phyloP scores from a whole-genome alignment of 495 filamentous ascomycete species.

The Pyronema domesticum region DNA sequence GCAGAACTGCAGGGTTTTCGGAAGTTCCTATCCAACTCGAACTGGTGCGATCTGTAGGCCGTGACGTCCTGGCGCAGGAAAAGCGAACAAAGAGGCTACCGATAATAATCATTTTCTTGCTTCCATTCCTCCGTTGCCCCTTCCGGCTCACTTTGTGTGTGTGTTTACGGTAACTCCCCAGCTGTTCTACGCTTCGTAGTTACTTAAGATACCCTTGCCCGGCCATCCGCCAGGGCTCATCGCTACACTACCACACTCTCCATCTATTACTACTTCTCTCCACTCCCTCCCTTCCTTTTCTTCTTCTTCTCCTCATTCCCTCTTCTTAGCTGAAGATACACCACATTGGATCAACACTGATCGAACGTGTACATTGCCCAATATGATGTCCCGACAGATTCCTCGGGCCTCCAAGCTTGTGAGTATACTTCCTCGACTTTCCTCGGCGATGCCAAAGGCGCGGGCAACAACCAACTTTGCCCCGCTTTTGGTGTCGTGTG shows the following conservation, averaged over 20 bases:
- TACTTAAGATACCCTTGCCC: not conserved
- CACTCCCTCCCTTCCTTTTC: constrained; percentile 20
- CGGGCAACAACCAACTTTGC: not conserved
- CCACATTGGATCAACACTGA: constrained; percentile 1
- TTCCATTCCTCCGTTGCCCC: not conserved
- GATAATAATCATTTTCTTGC: not conserved
- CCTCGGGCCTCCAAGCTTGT: constrained; percentile 31
- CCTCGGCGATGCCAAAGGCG: not conserved
- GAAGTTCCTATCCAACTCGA: not conserved
- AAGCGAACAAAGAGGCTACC: not conserved
- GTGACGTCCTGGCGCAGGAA: not conserved
- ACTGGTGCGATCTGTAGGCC: not conserved
- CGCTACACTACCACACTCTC: not conserved
- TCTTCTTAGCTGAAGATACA: not conserved
- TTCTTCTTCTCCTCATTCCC: constrained; percentile 5
- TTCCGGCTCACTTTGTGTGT: not conserved
- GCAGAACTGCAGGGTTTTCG: not conserved
- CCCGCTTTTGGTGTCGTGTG: constrained; percentile 1
- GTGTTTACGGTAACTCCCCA: not conserved
- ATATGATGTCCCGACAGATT: constrained; percentile 31
- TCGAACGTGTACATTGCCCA: constrained; percentile 7
- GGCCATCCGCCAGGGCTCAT: not conserved
- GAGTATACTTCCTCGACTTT: constrained; percentile 25
- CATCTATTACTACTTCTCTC: constrained; percentile 17
- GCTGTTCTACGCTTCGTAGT: not conserved